phyloP scores from a whole-genome alignment of 352 stramenopile genomes.

The Elongisporangium anandrum region DNA sequence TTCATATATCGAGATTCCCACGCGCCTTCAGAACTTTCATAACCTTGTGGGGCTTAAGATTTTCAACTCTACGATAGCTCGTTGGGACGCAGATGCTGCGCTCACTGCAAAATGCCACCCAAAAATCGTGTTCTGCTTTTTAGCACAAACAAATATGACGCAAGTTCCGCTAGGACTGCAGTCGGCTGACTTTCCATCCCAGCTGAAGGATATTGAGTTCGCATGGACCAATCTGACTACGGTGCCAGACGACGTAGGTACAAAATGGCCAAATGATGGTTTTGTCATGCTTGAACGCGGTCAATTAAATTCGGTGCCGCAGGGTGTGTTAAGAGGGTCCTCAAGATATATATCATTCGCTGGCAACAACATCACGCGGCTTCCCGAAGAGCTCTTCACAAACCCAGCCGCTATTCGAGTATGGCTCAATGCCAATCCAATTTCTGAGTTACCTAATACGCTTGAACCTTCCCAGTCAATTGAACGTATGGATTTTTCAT shows the following conservation, averaged over 20 bases:
- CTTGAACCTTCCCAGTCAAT: too few relatives aligned
- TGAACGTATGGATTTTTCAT: too few relatives aligned
- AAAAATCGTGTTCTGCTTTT: constrained; percentile 17
- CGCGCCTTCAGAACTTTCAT: constrained; percentile 15
- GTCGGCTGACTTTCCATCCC: constrained; percentile 22
- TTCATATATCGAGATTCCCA: constrained; percentile 16
- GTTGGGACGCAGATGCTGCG: constrained; percentile 19
- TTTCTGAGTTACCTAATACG: too few relatives aligned
- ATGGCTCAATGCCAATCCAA: too few relatives aligned
- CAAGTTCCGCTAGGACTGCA: constrained; percentile 29
- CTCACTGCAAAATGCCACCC: constrained; percentile 17
- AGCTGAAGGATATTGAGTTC: constrained; percentile 33
- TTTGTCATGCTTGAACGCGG: background rate
- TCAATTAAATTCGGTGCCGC: too few relatives aligned
- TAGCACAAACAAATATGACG: constrained; percentile 27
- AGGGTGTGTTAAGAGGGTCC: too few relatives aligned
- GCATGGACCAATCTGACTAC: constrained; percentile 25
- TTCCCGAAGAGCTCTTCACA: too few relatives aligned
- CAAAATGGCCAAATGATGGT: constrained; percentile 14
- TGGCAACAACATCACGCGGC: too few relatives aligned
- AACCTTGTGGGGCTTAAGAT: constrained; percentile 25
- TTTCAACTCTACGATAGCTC: constrained; percentile 30
- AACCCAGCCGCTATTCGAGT: too few relatives aligned
- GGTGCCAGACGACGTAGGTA: constrained; percentile 26
- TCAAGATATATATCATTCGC: too few relatives aligned